Percentiles rank a stretch among this genome's conserved stretches.
These are phyloP conservation scores for Solanum phureja DNA, from an alignment of 257 asterid genomes.

Conservation along the genomic window DNA sequence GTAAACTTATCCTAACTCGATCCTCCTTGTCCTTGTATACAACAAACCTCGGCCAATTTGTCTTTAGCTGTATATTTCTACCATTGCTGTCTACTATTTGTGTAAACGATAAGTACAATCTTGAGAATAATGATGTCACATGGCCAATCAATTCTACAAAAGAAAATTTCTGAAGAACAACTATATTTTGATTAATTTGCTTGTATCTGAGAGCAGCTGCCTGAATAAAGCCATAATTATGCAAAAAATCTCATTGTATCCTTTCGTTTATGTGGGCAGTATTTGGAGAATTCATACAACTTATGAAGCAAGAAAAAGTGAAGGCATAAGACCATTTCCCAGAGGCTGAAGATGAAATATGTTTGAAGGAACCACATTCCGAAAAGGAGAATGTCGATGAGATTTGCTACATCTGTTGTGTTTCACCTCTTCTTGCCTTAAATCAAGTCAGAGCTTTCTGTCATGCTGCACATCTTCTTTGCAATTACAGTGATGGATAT, in stretches of 20 bases:
- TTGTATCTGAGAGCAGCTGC: neutral
- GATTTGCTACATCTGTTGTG: neutral
- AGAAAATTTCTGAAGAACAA: neutral
- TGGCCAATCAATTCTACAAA: neutral
- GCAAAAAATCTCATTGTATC: neutral
- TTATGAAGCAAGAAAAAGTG: conserved; percentile 20
- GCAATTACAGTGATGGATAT: neutral
- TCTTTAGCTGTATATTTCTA: neutral
- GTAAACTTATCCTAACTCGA: conserved; percentile 7
- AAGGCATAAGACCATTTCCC: conserved; percentile 5
- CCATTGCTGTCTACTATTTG: neutral
- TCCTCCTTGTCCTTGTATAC: neutral
- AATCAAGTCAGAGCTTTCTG: neutral
- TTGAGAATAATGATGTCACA: neutral
- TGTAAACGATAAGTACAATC: neutral
- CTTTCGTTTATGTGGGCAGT: conserved; percentile 7
- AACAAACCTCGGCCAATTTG: neutral
- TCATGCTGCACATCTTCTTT: neutral
- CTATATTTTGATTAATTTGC: neutral
- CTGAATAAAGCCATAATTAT: neutral
- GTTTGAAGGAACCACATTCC: neutral
- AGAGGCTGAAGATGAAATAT: neutral
- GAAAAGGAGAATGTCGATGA: neutral
- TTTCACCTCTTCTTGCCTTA: neutral
- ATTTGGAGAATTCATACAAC: conserved; percentile 25